phyloP scores from a whole-genome alignment of 2,329 filamentous ascomycete genomes.

The Ophiocordyceps camponoti-floridani region DNA sequence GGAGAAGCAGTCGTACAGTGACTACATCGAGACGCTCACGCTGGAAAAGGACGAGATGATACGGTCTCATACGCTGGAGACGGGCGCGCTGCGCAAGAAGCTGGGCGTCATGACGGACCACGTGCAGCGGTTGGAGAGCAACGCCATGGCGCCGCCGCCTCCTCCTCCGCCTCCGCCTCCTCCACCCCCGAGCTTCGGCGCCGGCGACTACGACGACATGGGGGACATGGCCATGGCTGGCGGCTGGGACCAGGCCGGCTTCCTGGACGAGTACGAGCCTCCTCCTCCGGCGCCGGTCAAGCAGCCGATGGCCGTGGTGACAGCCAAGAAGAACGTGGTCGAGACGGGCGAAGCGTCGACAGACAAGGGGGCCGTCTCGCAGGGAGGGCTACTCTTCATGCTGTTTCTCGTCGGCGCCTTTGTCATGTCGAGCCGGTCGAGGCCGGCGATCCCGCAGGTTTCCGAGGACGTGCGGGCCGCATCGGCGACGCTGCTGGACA shows the following conservation, averaged over 20 bases:
- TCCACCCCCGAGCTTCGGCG: slow-evolving; percentile 6
- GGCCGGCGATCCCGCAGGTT: slow-evolving; percentile 56
- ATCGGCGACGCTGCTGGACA: slow-evolving; percentile 60
- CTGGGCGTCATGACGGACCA: slow-evolving; percentile 64
- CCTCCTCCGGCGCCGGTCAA: slow-evolving; percentile 43
- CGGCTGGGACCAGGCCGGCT: slow-evolving; percentile 59
- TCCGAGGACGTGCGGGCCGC: slow-evolving; percentile 67
- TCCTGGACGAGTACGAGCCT: slow-evolving; percentile 49
- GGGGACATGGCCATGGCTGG: slow-evolving; percentile 67
- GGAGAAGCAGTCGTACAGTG: slow-evolving; percentile 56
- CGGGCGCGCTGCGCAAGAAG: slow-evolving; percentile 82
- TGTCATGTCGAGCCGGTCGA: slow-evolving; percentile 69
- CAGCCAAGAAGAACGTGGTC: slow-evolving; percentile 27
- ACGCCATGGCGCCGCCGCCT: slow-evolving; percentile 18
- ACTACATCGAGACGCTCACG: slow-evolving; percentile 59
- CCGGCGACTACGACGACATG: slow-evolving; percentile 62
- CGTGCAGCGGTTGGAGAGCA: slow-evolving; percentile 50
- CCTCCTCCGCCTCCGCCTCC: slow-evolving; percentile 34
- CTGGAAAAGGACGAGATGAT: slow-evolving; percentile 88
- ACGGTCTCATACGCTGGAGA: slow-evolving; percentile 74
- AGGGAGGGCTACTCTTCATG: slow-evolving; percentile 78
- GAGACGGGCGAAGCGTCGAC: slow-evolving; percentile 18
- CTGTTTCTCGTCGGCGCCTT: slow-evolving; percentile 93
- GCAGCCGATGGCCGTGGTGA: slow-evolving; percentile 35
- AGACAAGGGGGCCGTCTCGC: slow-evolving; percentile 46